These are phyloP conservation scores for Lasiosphaeria ovina DNA, from an alignment of 495 filamentous ascomycete genomes.

Conservation along the genomic window DNA sequence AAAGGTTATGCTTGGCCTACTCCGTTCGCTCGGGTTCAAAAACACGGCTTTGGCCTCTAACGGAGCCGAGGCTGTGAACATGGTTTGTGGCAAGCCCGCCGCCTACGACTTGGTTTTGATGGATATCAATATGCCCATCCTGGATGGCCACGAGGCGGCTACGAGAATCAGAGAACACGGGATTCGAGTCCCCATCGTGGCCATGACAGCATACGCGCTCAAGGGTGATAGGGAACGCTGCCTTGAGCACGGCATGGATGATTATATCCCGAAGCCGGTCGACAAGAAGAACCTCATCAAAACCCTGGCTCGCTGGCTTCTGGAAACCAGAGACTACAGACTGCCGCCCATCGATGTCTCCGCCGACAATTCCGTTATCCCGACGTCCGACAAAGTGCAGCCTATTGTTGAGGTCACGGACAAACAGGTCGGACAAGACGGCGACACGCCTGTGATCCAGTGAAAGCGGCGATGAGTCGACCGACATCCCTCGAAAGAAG, in stretches of 20 bases:
- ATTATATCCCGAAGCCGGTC: conserved; percentile 61
- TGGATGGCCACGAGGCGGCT: conserved; percentile 45
- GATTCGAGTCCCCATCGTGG: conserved; percentile 56
- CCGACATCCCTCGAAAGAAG: too few relatives aligned
- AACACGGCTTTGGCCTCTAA: conserved; percentile 54
- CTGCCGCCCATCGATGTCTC: too few relatives aligned
- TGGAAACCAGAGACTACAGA: conserved; percentile 13
- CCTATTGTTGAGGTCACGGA: too few relatives aligned
- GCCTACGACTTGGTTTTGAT: conserved; percentile 56
- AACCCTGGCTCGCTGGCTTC: conserved; percentile 46
- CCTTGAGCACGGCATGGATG: conserved; percentile 60
- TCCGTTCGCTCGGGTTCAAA: conserved; percentile 53
- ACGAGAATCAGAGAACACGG: conserved; percentile 35
- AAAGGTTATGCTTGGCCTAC: conserved; percentile 59
- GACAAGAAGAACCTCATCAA: conserved; percentile 43
- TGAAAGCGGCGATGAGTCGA: too few relatives aligned
- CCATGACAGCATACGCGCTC: conserved; percentile 63
- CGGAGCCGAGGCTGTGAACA: conserved; percentile 55
- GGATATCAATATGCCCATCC: conserved; percentile 53
- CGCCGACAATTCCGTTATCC: too few relatives aligned
- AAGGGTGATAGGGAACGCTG: conserved; percentile 59
- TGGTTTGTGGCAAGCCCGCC: conserved; percentile 49
- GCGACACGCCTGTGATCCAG: too few relatives aligned
- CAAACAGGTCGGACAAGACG: too few relatives aligned
- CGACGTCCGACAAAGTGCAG: too few relatives aligned